These are phyloP conservation scores for Aristolochia contorta DNA, from an alignment of 164 flowering plant species.

Conservation along the genomic window DNA sequence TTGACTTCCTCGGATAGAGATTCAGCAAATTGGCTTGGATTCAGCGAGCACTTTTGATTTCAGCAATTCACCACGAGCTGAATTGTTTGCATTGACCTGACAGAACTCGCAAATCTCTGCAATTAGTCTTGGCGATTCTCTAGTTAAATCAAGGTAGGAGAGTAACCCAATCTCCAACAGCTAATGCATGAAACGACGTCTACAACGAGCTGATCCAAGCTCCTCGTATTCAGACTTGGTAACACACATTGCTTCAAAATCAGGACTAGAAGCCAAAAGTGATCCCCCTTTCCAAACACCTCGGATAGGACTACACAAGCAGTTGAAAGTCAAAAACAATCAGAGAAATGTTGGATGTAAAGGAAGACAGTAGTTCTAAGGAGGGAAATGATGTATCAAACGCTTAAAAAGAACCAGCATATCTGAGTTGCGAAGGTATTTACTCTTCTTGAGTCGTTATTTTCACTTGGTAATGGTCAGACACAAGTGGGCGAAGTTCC, in stretches of 20 bases:
- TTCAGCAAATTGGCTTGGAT: no score
- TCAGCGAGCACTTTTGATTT: no score
- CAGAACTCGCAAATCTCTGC: background rate
- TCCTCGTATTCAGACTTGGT: conserved; percentile 92
- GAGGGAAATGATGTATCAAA: no score
- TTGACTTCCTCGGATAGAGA: no score
- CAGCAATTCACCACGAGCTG: background rate
- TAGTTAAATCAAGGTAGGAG: background rate
- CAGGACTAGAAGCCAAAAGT: conserved; percentile 93
- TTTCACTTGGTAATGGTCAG: conserved; percentile 74
- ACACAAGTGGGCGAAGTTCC: conserved; percentile 96
- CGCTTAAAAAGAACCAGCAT: no score
- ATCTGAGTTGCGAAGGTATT: background rate
- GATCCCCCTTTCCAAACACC: conserved; percentile 99
- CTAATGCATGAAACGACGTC: conserved; percentile 70
- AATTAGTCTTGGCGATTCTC: no score
- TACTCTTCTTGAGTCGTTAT: conserved; percentile 93
- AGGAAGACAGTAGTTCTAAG: background rate
- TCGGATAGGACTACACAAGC: conserved; percentile 61
- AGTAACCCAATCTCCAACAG: background rate
- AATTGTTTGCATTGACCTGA: background rate
- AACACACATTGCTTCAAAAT: conserved; percentile 88
- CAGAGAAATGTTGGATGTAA: background rate
- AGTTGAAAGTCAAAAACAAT: background rate
- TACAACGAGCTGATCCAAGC: conserved; percentile 85